Evolutionary conservation across 495 filamentous ascomycete genomes (phyloP).

Genomic region (Zalerion maritima): DNA sequence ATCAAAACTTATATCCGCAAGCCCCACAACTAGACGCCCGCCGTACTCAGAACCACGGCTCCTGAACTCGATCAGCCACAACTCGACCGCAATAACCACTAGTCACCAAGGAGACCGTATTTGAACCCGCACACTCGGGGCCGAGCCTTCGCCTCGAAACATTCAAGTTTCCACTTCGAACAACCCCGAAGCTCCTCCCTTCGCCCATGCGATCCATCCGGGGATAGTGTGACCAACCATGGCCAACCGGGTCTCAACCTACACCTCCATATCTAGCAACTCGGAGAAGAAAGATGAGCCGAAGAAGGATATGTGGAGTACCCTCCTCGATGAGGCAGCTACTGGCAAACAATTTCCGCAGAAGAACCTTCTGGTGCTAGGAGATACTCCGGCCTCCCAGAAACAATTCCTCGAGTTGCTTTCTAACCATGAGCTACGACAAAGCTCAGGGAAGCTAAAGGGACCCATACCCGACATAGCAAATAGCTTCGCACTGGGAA

Average conservation of each 20-base stretch:
- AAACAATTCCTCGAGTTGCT: constrained; percentile 79
- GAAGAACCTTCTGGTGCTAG: constrained; percentile 79
- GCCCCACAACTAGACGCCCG: no score
- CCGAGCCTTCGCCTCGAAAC: no score
- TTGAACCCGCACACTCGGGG: no score
- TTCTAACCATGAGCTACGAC: constrained; percentile 45
- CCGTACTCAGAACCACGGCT: no score
- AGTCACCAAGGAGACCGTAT: no score
- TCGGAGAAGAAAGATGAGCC: constrained; percentile 47
- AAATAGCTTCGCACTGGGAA: constrained; percentile 85
- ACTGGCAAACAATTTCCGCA: constrained; percentile 83
- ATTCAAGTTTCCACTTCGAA: not conserved
- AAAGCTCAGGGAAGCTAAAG: constrained; percentile 41
- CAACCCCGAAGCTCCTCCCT: constrained; percentile 3
- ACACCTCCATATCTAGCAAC: constrained; percentile 32
- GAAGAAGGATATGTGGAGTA: constrained; percentile 88
- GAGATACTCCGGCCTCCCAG: constrained; percentile 78
- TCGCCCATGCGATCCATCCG: no score
- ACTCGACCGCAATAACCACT: no score
- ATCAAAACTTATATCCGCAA: no score
- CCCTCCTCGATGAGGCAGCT: constrained; percentile 80
- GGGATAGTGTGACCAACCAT: no score
- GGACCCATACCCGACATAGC: constrained; percentile 66
- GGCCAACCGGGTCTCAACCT: constrained; percentile 40
- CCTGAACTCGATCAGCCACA: no score